These are phyloP conservation scores for Maudiozyma turicensis DNA, from an alignment of 805 yeast genomes.

Conservation along the genomic window DNA sequence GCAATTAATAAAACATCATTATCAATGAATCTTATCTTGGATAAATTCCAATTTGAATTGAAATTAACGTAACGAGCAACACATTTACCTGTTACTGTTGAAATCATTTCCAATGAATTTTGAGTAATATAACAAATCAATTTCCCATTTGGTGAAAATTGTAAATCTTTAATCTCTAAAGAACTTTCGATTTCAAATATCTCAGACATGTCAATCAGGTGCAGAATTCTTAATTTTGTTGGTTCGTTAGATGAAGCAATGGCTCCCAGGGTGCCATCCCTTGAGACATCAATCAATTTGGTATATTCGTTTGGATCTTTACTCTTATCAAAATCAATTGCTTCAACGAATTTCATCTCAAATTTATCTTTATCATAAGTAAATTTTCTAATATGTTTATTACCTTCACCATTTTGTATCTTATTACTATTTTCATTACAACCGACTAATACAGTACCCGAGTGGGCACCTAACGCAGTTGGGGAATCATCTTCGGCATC, in stretches of 20 bases:
- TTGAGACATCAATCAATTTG: conserved; percentile 48
- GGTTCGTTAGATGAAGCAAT: conserved; percentile 60
- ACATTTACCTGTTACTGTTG: conserved; percentile 33
- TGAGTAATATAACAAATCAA: conserved; percentile 54
- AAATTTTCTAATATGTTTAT: conserved; percentile 64
- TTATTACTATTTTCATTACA: conserved; percentile 60
- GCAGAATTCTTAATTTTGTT: conserved; percentile 50
- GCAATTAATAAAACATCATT: conserved; percentile 34
- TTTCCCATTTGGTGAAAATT: conserved; percentile 57
- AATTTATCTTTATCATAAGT: conserved; percentile 31
- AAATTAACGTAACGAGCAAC: conserved; percentile 28
- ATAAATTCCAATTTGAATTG: conserved; percentile 21
- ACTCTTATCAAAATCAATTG: conserved; percentile 46
- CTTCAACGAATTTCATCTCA: conserved; percentile 40
- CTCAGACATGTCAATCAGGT: conserved; percentile 43
- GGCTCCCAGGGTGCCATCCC: conserved; percentile 51
- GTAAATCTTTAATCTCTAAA: conserved; percentile 51
- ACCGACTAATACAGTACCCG: conserved; percentile 48
- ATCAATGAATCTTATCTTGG: conserved; percentile 30
- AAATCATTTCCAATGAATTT: conserved; percentile 36
- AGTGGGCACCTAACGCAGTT: conserved; percentile 52
- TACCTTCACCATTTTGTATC: conserved; percentile 47
- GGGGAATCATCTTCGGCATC: conserved; percentile 73
- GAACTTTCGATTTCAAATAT: conserved; percentile 41
- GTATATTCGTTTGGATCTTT: conserved; percentile 46